Percentiles rank a stretch among this genome's conserved stretches.
Conservation (phyloP, 2,329 filamentous ascomycete genomes). For the Colletotrichum plurivorum region DNA sequence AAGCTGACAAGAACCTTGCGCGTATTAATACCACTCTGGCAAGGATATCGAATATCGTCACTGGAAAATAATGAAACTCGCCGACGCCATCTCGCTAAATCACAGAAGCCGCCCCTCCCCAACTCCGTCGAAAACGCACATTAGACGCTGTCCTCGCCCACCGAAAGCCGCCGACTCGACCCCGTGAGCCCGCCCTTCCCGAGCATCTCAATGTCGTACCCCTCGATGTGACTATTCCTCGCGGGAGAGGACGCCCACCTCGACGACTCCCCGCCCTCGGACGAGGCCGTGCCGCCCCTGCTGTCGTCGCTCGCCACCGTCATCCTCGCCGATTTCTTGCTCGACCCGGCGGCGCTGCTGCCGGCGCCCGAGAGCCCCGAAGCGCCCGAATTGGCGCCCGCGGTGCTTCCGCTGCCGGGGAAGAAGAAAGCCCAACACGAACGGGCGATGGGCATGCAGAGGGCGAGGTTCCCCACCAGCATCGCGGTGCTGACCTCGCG, state of each 20-base stretch:
- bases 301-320: not conserved
- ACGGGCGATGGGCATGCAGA: conserved; percentile 29
- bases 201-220: conserved; percentile 19
- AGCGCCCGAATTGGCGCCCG: not conserved
- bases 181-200: conserved; percentile 2
- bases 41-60: no score
- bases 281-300: conserved; percentile 5
- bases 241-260: conserved; percentile 8
- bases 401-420: not conserved
- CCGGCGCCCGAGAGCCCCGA: not conserved
- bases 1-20: no score
- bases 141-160: conserved; percentile 20
- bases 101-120: not conserved
- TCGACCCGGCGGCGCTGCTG: not conserved
- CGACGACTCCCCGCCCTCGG: conserved; percentile 6
- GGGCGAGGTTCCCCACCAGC: conserved; percentile 37
- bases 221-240: not conserved
- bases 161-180: not conserved
- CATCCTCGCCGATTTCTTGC: not conserved
- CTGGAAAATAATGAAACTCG: not conserved
- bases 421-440: conserved; percentile 24
- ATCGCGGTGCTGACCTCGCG: conserved; percentile 36
- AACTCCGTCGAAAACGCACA: not conserved
- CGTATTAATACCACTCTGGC: no score
- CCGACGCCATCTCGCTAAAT: not conserved